Percentiles rank a stretch among this genome's conserved stretches.
These are phyloP conservation scores for Takakia lepidozioides DNA, from an alignment of 225 moss, liverwort and hornwort species.

Conservation along the genomic window DNA sequence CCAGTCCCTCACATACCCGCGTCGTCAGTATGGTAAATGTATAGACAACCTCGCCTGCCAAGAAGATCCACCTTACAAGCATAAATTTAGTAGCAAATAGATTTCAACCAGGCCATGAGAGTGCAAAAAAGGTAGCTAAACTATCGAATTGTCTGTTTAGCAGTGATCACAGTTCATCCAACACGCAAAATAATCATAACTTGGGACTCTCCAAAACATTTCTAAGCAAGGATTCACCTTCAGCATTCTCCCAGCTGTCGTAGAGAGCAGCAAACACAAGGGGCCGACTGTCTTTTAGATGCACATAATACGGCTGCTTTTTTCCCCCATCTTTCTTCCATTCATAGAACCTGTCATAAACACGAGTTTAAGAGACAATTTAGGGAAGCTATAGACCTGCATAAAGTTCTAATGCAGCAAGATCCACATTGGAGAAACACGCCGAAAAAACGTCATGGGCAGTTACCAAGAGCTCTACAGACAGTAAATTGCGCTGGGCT, in stretches of 20 bases:
- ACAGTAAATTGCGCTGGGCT: no score
- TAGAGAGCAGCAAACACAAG: conserved; percentile 88
- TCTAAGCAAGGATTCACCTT: conserved; percentile 29
- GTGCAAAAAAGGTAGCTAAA: neutral
- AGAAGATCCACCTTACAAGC: neutral
- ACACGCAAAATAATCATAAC: no score
- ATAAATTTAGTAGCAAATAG: conserved; percentile 1
- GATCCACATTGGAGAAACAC: no score
- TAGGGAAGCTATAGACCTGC: no score
- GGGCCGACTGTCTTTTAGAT: conserved; percentile 63
- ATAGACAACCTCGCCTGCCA: conserved; percentile 48
- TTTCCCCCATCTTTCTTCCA: conserved; percentile 98
- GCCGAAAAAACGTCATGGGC: no score
- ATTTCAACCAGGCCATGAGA: conserved; percentile 1
- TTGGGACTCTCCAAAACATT: neutral
- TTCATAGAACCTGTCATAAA: conserved; percentile 68
- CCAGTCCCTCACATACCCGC: conserved; percentile 74
- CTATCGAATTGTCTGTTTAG: neutral
- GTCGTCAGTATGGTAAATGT: conserved; percentile 92
- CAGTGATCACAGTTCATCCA: neutral
- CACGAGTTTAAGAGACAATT: no score
- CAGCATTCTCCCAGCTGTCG: conserved; percentile 83
- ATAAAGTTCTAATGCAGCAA: no score
- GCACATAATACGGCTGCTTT: conserved; percentile 91
- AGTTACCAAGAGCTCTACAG: no score